Base-by-base conservation (phyloP, 805 yeast genomes). In the Kregervanrija fluxuum region DNA sequence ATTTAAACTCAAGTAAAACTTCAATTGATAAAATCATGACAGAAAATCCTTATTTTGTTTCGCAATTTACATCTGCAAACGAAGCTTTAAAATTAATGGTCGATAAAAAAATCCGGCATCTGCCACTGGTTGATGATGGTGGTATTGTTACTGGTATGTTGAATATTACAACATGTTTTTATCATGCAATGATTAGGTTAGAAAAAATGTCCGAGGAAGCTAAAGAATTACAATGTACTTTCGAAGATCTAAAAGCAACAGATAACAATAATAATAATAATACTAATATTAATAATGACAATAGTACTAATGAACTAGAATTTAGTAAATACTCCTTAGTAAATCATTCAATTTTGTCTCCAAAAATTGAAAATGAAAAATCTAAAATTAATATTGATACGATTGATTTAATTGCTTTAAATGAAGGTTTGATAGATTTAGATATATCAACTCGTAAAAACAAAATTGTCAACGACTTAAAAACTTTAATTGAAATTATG, bases 91-190 rank as follows among this genome's bases (percentile, higher is more conserved):
- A 64, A 35, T 54, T 62, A 9, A 71, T 71, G 75, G 74, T 69
- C 5, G 54, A 59, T 11, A 62, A 58, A 39, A 65, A 64, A 33
- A 67, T 71, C 28, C 61, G 75, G 46, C 75, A 71, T 50, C 54
- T 71, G 42, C 75, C 76, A 1, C 55, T 71, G 4, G 44, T 64
- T 4, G 70, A 70, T 46, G 62, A 59, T 15, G 40, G 38, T 10
- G 66, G 64, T 3, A 37, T 50, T 8, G 71, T 70, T 31, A 65
- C 62, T n/a, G 75, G 74, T 2, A 64, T 71, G 11, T 53, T 71
- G 28, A 73, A 71, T 52, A 70, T 71, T 32, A 71, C 75, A 4
- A 62, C 69, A 41, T 71, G 76, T 40, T 71, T 70, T 51, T 68
- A 70, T 44, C 73, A 71, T 48, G 75, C 73, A 0, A 66, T 71